Evolutionary conservation across 1,284 basidiomycete species (phyloP).

Genomic region (Heterobasidion irregulare): DNA sequence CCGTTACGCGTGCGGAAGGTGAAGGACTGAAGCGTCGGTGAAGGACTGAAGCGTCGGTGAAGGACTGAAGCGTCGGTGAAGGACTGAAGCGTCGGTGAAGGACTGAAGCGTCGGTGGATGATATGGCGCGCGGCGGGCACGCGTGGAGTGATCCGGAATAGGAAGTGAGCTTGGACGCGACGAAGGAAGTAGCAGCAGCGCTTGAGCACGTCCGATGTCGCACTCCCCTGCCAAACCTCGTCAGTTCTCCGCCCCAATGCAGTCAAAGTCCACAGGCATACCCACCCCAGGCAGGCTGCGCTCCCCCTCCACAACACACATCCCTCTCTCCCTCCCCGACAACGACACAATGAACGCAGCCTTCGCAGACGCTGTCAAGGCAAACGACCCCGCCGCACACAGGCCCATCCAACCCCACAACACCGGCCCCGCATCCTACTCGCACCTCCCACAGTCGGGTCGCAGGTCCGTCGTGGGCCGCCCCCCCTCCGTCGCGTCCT

Average conservation of each 20-base stretch:
- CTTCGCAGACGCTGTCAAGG: slow-evolving; percentile 68
- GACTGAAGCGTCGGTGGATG: no score
- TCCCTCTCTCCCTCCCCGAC: slow-evolving; percentile 32
- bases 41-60: no score
- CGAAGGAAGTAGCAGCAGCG: no score
- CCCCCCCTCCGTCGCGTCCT: slow-evolving; percentile 27
- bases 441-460: slow-evolving; percentile 23
- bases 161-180: no score
- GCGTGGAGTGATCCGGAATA: no score
- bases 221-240: slow-evolving; percentile 46
- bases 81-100: no score
- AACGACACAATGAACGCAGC: slow-evolving; percentile 53
- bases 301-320: slow-evolving; percentile 39
- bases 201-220: slow-evolving; percentile 23
- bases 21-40: no score
- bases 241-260: slow-evolving; percentile 50
- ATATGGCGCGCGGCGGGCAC: no score
- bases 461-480: slow-evolving; percentile 30
- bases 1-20: no score
- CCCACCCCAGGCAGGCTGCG: slow-evolving; percentile 66
- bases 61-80: no score
- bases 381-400: slow-evolving; percentile 70
- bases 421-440: slow-evolving; percentile 26
- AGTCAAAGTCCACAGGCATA: slow-evolving; percentile 47
- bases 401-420: slow-evolving; percentile 32